These are phyloP conservation scores for Cyberlindnera xishuangbannaensis DNA, from an alignment of 805 yeast genomes.

Conservation along the genomic window DNA sequence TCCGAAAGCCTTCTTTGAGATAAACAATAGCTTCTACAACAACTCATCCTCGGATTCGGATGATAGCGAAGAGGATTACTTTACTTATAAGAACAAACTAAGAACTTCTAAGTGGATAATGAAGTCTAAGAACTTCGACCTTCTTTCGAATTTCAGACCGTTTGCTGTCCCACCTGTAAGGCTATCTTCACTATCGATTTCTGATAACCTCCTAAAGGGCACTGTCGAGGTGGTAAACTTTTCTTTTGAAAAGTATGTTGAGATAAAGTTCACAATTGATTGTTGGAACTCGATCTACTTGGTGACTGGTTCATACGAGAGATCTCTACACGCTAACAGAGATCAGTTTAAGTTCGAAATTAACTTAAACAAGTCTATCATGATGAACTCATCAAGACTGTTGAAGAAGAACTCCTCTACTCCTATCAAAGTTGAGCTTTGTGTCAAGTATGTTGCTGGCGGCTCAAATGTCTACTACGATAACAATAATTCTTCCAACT, in stretches of 20 bases:
- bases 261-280: constrained; percentile 44
- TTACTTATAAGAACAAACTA: constrained; percentile 11
- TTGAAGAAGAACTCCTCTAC: constrained; percentile 9
- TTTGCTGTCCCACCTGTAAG: constrained; percentile 28
- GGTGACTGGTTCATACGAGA: constrained; percentile 25
- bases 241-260: constrained; percentile 34
- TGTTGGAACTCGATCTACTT: constrained; percentile 44
- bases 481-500: constrained; percentile 33
- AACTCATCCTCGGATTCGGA: constrained; percentile 18
- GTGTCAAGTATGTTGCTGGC: constrained; percentile 33
- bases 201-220: constrained; percentile 38
- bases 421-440: constrained; percentile 28
- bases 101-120: constrained; percentile 18
- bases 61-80: constrained; percentile 20
- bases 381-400: constrained; percentile 12
- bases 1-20: constrained; percentile 23
- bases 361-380: constrained; percentile 29
- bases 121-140: constrained; percentile 16
- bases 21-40: constrained; percentile 10
- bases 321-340: constrained; percentile 21
- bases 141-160: constrained; percentile 5
- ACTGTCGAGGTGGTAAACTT: constrained; percentile 34
- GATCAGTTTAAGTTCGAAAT: constrained; percentile 47
- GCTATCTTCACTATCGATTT: constrained; percentile 32
- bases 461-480: constrained; percentile 32